Evolutionary conservation across 2,329 filamentous ascomycete genomes (phyloP).

Genomic region (Fusarium sp.): DNA sequence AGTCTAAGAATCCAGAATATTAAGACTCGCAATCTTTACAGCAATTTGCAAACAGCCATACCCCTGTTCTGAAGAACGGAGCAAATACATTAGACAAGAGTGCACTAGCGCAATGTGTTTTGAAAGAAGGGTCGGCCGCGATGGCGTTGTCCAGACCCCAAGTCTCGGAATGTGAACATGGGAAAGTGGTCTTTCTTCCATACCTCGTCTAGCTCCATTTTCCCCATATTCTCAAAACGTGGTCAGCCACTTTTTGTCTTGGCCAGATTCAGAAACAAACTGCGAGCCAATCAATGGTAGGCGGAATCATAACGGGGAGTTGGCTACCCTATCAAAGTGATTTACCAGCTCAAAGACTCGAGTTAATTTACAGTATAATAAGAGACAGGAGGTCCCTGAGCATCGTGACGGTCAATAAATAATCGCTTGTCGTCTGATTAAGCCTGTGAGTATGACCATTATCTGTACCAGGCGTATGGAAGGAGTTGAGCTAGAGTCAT

Average conservation of each 20-base stretch:
- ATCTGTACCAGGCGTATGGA: background rate
- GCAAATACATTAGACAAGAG: background rate
- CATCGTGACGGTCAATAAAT: accelerated
- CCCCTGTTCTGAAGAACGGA: background rate
- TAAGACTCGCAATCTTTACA: too few species aligned
- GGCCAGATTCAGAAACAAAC: background rate
- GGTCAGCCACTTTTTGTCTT: background rate
- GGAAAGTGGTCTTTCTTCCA: background rate
- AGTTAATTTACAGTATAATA: accelerated
- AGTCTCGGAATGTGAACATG: background rate
- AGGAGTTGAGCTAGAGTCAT: too few species aligned
- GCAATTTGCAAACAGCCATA: background rate
- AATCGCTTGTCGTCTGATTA: accelerated
- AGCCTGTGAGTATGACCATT: accelerated
- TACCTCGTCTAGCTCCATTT: background rate
- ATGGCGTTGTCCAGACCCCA: background rate
- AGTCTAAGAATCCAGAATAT: background rate
- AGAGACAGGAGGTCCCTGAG: background rate
- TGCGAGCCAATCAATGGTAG: background rate
- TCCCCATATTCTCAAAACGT: background rate
- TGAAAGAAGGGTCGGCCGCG: background rate
- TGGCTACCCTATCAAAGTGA: background rate
- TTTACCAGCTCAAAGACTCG: background rate
- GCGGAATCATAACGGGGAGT: background rate
- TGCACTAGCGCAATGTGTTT: background rate